phyloP scores from a whole-genome alignment of 1,139 yeast genomes.

The Magnusiomyces fungicola region DNA sequence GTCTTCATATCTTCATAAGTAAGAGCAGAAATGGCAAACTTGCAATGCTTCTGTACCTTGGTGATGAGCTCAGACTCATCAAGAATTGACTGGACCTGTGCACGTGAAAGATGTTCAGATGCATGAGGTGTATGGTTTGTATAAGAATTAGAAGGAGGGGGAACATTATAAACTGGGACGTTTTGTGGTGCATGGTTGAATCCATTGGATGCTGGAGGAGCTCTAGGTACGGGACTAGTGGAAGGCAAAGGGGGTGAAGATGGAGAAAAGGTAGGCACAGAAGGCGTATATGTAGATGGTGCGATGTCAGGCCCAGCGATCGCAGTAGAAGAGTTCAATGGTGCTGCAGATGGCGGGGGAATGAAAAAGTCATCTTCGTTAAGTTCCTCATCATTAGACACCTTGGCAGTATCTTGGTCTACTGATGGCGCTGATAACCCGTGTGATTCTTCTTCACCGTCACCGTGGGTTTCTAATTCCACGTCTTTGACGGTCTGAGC shows the following conservation, averaged over 20 bases:
- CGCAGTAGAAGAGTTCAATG: background rate
- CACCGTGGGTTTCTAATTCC: background rate
- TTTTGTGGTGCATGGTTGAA: too few species aligned
- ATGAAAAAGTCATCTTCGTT: background rate
- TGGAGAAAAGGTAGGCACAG: constrained; percentile 14
- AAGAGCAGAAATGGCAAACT: constrained; percentile 87
- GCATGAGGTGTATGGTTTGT: too few species aligned
- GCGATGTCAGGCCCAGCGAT: background rate
- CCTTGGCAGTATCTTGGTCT: constrained; percentile 3
- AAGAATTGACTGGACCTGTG: constrained; percentile 45
- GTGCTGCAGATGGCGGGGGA: constrained; percentile 10
- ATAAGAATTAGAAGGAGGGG: constrained; percentile 11
- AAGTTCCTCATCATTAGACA: background rate
- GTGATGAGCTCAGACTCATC: constrained; percentile 53
- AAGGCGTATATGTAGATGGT: constrained; percentile 9
- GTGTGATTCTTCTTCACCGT: constrained; percentile 1
- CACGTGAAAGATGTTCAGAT: constrained; percentile 36
- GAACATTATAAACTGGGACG: background rate
- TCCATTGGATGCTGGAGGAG: constrained; percentile 15
- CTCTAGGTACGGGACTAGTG: constrained; percentile 16
- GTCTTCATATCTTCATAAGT: constrained; percentile 84
- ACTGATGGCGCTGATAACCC: constrained; percentile 17
- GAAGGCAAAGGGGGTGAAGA: constrained; percentile 15
- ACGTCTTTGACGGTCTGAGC: constrained; percentile 6
- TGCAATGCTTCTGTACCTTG: constrained; percentile 79